phyloP scores from a whole-genome alignment of 805 yeast species.

The Deakozyma indianensis region DNA sequence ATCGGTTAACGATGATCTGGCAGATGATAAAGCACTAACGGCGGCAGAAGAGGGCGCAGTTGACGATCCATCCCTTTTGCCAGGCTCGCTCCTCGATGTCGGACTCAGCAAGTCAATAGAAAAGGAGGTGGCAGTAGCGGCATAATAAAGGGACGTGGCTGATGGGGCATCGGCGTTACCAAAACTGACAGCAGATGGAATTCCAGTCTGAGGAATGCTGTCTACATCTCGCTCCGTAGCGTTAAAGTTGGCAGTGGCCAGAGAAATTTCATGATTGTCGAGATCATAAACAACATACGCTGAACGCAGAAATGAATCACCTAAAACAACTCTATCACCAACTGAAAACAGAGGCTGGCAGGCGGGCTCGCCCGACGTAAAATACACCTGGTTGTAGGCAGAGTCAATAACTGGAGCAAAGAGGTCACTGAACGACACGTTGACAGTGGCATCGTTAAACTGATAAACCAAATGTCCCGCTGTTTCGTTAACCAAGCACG shows the following conservation, averaged over 20 bases:
- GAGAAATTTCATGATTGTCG: slow-evolving; percentile 38
- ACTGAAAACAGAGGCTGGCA: slow-evolving; percentile 15
- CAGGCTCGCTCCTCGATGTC: neutral
- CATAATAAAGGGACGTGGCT: neutral
- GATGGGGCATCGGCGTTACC: slow-evolving; percentile 10
- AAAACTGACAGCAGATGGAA: slow-evolving; percentile 17
- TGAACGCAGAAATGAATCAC: slow-evolving; percentile 50
- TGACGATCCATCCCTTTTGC: too few relatives aligned
- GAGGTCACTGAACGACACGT: neutral
- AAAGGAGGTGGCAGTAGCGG: neutral
- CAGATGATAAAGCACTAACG: too few relatives aligned
- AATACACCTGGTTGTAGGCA: neutral
- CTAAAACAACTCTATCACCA: slow-evolving; percentile 30
- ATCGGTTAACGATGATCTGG: too few relatives aligned
- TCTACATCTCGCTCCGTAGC: slow-evolving; percentile 14
- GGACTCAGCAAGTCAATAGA: neutral
- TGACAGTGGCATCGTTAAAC: neutral
- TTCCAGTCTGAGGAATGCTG: slow-evolving; percentile 12
- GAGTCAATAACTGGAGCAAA: neutral
- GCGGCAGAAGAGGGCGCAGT: too few relatives aligned
- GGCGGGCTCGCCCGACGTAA: slow-evolving; percentile 5
- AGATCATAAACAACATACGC: slow-evolving; percentile 58
- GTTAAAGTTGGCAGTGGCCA: slow-evolving; percentile 33
- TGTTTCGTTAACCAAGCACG: neutral
- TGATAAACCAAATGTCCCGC: neutral